Evolutionary conservation across 2,329 filamentous ascomycete species (phyloP).

Genomic region (Fusarium foetens): DNA sequence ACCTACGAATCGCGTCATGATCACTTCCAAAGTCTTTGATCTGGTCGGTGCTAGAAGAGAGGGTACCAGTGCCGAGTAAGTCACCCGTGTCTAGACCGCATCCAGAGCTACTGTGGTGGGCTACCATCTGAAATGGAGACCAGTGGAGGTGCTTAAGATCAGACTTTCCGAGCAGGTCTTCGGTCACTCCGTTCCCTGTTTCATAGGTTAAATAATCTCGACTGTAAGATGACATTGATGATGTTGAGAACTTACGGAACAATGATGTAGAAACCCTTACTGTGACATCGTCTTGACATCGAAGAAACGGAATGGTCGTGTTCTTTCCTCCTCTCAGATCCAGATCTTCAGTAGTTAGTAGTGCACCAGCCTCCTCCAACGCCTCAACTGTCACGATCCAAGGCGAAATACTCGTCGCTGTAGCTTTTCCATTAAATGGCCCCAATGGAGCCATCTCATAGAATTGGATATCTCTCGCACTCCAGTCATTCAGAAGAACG

Average conservation of each 20-base stretch:
- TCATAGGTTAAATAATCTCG: accelerated
- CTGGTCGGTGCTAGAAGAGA: neutral
- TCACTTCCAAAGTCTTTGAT: neutral
- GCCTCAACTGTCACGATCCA: neutral
- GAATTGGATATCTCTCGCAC: neutral
- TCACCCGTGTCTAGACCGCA: neutral
- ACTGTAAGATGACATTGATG: accelerated
- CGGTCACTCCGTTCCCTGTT: neutral
- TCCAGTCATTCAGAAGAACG: neutral
- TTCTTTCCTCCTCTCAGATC: neutral
- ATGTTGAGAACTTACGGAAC: neutral
- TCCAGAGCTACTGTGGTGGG: neutral
- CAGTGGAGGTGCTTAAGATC: neutral
- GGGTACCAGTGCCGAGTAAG: neutral
- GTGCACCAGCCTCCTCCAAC: neutral
- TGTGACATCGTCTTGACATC: neutral
- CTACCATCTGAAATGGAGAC: neutral
- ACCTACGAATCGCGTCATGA: neutral
- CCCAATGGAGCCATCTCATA: neutral
- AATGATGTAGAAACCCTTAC: neutral
- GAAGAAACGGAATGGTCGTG: neutral
- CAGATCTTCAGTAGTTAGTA: accelerated
- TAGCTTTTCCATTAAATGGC: neutral
- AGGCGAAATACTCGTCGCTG: neutral
- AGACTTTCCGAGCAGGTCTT: neutral